A percentile compares a stretch with the other conserved stretches of the same genome.
These are phyloP conservation scores for Diaporthe batatas DNA, from an alignment of 2,329 filamentous ascomycete genomes.

Conservation along the genomic window DNA sequence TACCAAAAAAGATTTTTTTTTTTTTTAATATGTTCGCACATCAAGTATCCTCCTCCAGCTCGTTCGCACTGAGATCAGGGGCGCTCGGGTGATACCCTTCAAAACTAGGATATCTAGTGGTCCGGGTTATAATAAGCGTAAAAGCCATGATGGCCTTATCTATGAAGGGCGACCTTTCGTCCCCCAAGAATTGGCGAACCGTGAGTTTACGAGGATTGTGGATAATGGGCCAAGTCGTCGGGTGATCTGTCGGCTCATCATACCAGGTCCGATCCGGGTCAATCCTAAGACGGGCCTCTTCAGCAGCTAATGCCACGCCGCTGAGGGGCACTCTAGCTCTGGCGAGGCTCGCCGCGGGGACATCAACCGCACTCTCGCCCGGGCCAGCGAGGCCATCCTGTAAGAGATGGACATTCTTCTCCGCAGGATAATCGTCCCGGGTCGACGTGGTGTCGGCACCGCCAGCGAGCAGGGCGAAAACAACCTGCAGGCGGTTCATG, in stretches of 20 bases:
- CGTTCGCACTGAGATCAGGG: not conserved
- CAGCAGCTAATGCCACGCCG: not conserved
- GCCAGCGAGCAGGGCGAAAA: constrained; percentile 4
- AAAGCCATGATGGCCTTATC: not conserved
- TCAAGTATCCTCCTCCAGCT: not conserved
- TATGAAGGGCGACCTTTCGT: not conserved
- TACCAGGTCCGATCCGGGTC: no score
- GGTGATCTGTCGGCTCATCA: no score
- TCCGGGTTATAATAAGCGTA: not conserved
- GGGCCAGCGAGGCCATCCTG: no score
- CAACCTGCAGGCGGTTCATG: not conserved
- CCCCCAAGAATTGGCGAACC: not conserved
- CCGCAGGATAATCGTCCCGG: not conserved
- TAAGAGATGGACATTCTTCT: no score
- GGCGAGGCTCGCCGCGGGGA: no score
- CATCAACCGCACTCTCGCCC: no score
- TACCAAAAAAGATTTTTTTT: not conserved
- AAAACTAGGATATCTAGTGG: not conserved
- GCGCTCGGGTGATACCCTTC: not conserved
- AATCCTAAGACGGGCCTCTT: not conserved
- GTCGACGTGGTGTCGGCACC: constrained; percentile 5
- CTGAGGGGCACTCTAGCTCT: no score
- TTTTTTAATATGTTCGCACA: not conserved
- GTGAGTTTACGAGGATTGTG: not conserved
- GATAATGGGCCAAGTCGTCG: not conserved